A percentile compares a stretch with the other conserved stretches of the same genome.
These are phyloP conservation scores for Cryphonectria japonica DNA, from an alignment of 2,329 filamentous ascomycete species.

Conservation along the genomic window DNA sequence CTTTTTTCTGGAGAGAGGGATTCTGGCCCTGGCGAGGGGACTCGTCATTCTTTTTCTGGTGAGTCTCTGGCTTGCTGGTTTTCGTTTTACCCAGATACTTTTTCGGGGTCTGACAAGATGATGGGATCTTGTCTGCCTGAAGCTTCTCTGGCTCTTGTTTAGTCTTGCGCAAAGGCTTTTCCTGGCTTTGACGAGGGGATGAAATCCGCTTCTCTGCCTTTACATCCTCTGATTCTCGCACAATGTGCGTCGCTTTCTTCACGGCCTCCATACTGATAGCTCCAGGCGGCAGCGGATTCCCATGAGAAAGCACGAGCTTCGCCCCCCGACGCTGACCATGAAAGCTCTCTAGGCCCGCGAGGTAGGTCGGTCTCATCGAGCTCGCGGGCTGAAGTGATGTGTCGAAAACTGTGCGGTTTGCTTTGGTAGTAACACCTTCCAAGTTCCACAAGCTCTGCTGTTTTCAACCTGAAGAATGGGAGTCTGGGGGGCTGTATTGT, in stretches of 20 bases:
- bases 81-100: neutral
- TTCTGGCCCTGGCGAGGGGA: neutral
- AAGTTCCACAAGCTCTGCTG: neutral
- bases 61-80: neutral
- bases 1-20: neutral
- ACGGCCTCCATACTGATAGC: neutral
- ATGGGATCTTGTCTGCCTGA: too few species aligned
- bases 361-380: neutral
- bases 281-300: neutral
- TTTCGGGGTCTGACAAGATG: too few species aligned
- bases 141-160: neutral
- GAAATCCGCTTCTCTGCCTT: neutral
- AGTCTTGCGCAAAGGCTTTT: neutral
- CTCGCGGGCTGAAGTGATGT: neutral
- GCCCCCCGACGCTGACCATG: neutral
- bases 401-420: neutral
- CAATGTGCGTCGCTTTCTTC: neutral
- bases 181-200: neutral
- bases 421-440: neutral
- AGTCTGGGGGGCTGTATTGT: neutral
- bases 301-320: neutral
- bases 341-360: neutral
- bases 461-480: neutral
- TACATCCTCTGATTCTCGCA: too few species aligned
- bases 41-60: neutral